phyloP scores from a whole-genome alignment of 2,329 filamentous ascomycete species.

The Pezicula radicicola region DNA sequence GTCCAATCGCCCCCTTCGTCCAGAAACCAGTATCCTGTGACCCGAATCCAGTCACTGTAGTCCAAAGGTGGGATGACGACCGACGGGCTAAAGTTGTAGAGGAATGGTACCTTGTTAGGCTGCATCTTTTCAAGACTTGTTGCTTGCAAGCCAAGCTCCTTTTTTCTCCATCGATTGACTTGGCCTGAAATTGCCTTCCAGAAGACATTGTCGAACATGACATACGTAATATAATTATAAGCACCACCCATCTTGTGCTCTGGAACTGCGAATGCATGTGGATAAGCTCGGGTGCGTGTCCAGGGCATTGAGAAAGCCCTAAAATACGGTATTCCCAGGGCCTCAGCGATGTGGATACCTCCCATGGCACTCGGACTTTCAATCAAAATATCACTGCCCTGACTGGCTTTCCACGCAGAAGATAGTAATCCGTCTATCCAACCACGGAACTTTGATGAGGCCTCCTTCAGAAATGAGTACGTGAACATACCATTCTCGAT shows the following conservation, averaged over 20 bases:
- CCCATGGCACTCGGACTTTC: conserved; percentile 97
- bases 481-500: conserved; percentile 98
- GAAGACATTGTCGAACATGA: conserved; percentile 95
- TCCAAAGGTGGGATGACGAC: conserved; percentile 94
- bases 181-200: conserved; percentile 92
- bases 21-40: conserved; percentile 98
- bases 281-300: conserved; percentile 93
- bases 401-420: conserved; percentile 79
- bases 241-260: conserved; percentile 92
- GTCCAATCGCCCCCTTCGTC: conserved; percentile 70
- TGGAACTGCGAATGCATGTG: conserved; percentile 91
- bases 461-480: conserved; percentile 82
- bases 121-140: conserved; percentile 90
- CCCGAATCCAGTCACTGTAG: conserved; percentile 95
- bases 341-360: conserved; percentile 95
- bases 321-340: conserved; percentile 90
- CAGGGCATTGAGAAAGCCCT: conserved; percentile 98
- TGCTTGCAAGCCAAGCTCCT: conserved; percentile 70
- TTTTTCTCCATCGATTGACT: conserved; percentile 89
- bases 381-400: conserved; percentile 85
- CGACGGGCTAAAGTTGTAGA: conserved; percentile 94
- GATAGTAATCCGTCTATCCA: conserved; percentile 89
- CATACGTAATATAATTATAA: conserved; percentile 93
- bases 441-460: conserved; percentile 82
- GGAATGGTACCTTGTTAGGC: conserved; percentile 93